Evolutionary conservation across 169 alveolate genomes (phyloP), one percentile per base, ranked within the genome.

Genomic region (Blepharisma undulans): DNA sequence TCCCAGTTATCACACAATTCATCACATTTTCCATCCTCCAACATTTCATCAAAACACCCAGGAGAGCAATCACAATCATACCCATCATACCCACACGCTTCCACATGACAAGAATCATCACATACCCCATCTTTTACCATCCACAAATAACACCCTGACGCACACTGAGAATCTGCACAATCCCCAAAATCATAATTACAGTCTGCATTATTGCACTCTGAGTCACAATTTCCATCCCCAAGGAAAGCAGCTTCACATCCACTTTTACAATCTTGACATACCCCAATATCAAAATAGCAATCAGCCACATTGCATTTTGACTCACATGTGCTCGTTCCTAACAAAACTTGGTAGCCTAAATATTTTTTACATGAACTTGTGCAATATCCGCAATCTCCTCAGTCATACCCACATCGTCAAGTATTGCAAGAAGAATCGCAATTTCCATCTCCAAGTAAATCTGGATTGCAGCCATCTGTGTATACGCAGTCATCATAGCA

Each of bases 161-260:
- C 77, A 36, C 89, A 84, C 14, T 79, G 71, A 48, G 7, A 1
- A 22, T 36, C 8, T 0, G 61, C 36, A 84, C 89, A 84, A 30
- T 84, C 89, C 14, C 78, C 77, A n/a, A 32, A 22, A 60, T 84
- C 89, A 84, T 48, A 84, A 33, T 36, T 22, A 7, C 89, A 84
- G 25, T 6, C 33, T 7, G 72, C 74, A 30, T 36, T 84, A 59
- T 36, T 36, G n/a, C 89, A 84, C 8, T n/a, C 89, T 36, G 32
- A 25, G 30, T 84, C 72, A 30, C 89, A 84, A 30, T 27, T 84
- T 16, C 74, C 74, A 84, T 84, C 89, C 0, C 89, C 89, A 0
- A 84, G 10, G 18, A 84, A 12, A 10, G 4, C 34, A 25, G 29
- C 80, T 74, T 18, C 33, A 29, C 80, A 74, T 8, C 33, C 80